Evolutionary conservation across 371 early-diverging fungal genomes (phyloP), one percentile per base, ranked within the genome.

Genomic region (Mortierella sp.): DNA sequence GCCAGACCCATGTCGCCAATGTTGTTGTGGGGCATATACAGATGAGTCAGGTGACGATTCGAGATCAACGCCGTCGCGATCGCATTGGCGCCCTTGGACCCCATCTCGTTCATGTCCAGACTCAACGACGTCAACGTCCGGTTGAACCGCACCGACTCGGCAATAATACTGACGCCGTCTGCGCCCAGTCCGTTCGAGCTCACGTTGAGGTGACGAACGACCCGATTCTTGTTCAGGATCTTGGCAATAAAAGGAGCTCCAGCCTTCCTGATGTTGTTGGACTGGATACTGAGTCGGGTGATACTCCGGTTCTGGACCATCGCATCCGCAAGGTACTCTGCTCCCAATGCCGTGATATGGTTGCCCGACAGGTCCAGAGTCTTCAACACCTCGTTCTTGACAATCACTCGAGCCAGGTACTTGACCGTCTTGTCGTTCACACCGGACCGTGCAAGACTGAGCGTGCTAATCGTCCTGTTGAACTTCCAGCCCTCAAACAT

Each of bases 401-500:
- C 58, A 49, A 89, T 68, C 32, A 88, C 81, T 16, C 83, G 63
- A 10, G 74, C 76, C 55, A 88, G 63, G 41, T 80, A 83, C 75
- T 88, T 88, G 78, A 82, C 74, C 14, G 86, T 82, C 80, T 86
- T 86, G 75, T 86, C 86, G 63, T 86, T 75, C 44, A 82, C 82
- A 3, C 86, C 86, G 6, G 82, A 86, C 49, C 86, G 75, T 3
- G 86, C 82, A 43, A 86, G 63, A 32, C 82, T 82, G 14, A 86
- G 70, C 1, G 80, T 80, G 0, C 82, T 75, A 71, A 86, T 86
- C n/a, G 86, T 82, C 71, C 77, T 76, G 76, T 86, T 86, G 70
- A 82, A 86, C 75, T 86, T 86, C 86, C 86, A 86, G n/a, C 80
- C 86, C 41, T 86, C 86, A 72, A 86, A 86, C 73, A 86, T 79